These are phyloP conservation scores for Galerina sulciceps DNA, from an alignment of 768 basidiomycete genomes.

Conservation along the genomic window DNA sequence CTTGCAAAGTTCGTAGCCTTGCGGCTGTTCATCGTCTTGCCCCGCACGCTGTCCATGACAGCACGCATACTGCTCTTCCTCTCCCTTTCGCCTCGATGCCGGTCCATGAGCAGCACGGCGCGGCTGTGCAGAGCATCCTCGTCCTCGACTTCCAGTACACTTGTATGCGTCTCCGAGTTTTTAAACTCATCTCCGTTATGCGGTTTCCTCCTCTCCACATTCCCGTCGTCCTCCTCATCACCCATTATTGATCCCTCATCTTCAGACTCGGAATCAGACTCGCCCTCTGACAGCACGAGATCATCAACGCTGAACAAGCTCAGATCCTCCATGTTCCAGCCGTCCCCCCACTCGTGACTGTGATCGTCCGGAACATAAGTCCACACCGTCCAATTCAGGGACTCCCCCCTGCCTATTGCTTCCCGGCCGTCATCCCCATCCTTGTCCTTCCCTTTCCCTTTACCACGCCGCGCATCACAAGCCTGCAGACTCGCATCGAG, in stretches of 20 bases:
- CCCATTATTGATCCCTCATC: constrained; percentile 19
- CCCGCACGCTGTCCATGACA: background rate
- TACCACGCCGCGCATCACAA: constrained; percentile 53
- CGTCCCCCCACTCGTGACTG: constrained; percentile 89
- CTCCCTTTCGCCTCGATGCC: constrained; percentile 18
- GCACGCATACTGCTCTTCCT: background rate
- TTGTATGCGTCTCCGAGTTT: too few species aligned
- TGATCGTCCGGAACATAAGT: constrained; percentile 81
- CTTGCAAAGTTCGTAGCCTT: background rate
- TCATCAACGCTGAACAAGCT: constrained; percentile 88
- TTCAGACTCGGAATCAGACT: constrained; percentile 15
- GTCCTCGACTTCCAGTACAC: background rate
- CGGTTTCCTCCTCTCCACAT: background rate
- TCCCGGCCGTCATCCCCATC: background rate
- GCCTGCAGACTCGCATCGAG: constrained; percentile 84
- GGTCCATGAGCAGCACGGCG: constrained; percentile 37
- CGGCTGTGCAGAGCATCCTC: constrained; percentile 36
- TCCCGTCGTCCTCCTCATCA: background rate
- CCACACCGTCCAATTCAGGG: constrained; percentile 86
- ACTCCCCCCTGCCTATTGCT: background rate
- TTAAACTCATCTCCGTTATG: background rate
- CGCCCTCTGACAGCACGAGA: constrained; percentile 26
- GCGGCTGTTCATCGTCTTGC: background rate
- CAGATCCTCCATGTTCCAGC: constrained; percentile 96
- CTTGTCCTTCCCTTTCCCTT: background rate